Evolutionary conservation across 129 eudicot species (phyloP), one percentile per base, ranked within the genome.

Genomic region (Arctium lappa): DNA sequence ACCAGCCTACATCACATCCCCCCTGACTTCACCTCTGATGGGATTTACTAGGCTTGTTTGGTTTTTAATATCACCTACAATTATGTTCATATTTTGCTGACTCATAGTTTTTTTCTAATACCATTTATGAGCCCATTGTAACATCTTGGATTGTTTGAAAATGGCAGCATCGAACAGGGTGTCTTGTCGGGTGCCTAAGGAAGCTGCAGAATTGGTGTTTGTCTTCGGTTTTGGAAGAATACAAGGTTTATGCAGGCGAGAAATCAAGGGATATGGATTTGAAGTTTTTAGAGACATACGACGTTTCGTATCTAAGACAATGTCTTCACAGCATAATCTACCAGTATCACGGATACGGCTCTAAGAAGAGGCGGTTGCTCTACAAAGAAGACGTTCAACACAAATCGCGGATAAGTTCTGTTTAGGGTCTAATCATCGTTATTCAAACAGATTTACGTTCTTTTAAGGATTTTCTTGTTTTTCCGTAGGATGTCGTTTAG

Each of bases 81-180:
- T 44, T 44, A 44, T 10, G 50, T 44, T 44, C 50, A 44, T 8
- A 8, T 44, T 44, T 44, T 8, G 50, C 50, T 8, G 12, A 44
- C 12, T 8, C 0, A 7, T 7, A 8, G 1, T 10, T 5, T 44
- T 15, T 53, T 12, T 22, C 27, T 22, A 22, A 0, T 22, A 13
- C 3, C 9, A 15, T 70, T 13, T 62, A 8, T 36, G 53, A 12
- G 33, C 39, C 8, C 1, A 39, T 80, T 46, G 60, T 81, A 63
- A 76, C 46, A 39, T 68, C 83, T 75, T 9, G 53, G 77, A 79
- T 70, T 78, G 66, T 37, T 84, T 75, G 11, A 74, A 48, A 4
- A 33, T 77, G 27, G 85, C 90, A 91, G 92, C 95, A 91, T 74
- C 89, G 95, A 16, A 89, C 95, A 44, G 95, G 95, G 42, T 86